A percentile compares a stretch with the other conserved stretches of the same genome.
Conservation (phyloP, 768 basidiomycete genomes). For the Boletales sp. region DNA sequence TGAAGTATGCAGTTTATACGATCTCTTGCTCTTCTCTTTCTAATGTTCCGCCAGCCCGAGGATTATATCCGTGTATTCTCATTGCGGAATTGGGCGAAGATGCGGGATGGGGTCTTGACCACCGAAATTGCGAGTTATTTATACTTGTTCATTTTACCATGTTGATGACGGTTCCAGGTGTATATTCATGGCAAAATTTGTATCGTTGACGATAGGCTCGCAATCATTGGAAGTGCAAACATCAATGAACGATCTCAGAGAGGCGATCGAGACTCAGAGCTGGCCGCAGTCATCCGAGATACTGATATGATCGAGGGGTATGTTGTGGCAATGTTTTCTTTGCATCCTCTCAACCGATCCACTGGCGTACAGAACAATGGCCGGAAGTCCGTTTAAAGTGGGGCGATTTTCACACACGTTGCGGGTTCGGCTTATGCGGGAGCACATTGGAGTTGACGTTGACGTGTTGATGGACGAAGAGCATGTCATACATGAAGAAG, state of each 20-base stretch:
- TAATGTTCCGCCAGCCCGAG: conserved; percentile 60
- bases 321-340: conserved; percentile 18
- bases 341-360: not conserved
- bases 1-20: conserved; percentile 47
- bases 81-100: conserved; percentile 89
- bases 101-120: conserved; percentile 76
- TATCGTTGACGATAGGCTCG: conserved; percentile 92
- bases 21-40: not conserved
- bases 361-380: conserved; percentile 68
- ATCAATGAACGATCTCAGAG: conserved; percentile 96
- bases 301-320: conserved; percentile 96
- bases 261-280: conserved; percentile 95
- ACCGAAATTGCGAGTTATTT: conserved; percentile 72
- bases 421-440: conserved; percentile 91
- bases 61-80: conserved; percentile 91
- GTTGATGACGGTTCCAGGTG: conserved; percentile 43
- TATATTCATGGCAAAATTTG: conserved; percentile 76
- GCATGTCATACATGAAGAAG: conserved; percentile 51
- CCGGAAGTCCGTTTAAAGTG: conserved; percentile 89
- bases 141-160: not conserved
- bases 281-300: conserved; percentile 89
- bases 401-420: conserved; percentile 96
- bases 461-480: conserved; percentile 82
- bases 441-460: conserved; percentile 94
- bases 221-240: conserved; percentile 94